phyloP scores from a whole-genome alignment of 2,329 filamentous ascomycete species.

The Colletotrichum neosansevieriae region DNA sequence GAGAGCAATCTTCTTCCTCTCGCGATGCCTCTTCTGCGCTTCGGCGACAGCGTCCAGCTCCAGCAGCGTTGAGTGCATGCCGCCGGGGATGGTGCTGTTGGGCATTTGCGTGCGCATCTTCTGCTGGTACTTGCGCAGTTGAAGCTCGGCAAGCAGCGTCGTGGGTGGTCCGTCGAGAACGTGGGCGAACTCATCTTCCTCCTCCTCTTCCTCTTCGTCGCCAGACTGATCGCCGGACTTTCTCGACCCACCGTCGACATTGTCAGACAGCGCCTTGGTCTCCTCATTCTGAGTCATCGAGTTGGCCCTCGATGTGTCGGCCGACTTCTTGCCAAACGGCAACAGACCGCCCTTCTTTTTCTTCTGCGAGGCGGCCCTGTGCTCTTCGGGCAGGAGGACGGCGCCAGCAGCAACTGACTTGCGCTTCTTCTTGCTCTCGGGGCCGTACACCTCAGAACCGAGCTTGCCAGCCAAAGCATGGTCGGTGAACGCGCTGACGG shows the following conservation, averaged over 20 bases:
- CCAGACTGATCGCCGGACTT: slow-evolving; percentile 44
- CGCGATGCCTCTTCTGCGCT: slow-evolving; percentile 80
- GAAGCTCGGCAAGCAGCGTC: slow-evolving; percentile 91
- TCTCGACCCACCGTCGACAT: slow-evolving; percentile 47
- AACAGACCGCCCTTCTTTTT: slow-evolving; percentile 60
- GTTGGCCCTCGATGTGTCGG: slow-evolving; percentile 34
- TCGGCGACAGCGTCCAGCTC: slow-evolving; percentile 93
- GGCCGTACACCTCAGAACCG: slow-evolving; percentile 80
- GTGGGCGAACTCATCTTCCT: slow-evolving; percentile 32
- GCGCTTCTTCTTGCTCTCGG: slow-evolving; percentile 60
- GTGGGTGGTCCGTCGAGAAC: slow-evolving; percentile 78
- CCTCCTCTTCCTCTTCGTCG: slow-evolving; percentile 55
- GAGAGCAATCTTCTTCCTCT: slow-evolving; percentile 82
- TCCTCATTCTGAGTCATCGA: slow-evolving; percentile 41
- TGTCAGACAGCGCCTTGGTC: slow-evolving; percentile 43
- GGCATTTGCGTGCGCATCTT: slow-evolving; percentile 81
- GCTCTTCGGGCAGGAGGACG: slow-evolving; percentile 41
- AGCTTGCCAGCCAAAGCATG: slow-evolving; percentile 84
- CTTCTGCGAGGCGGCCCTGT: slow-evolving; percentile 49
- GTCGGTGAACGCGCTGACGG: slow-evolving; percentile 91
- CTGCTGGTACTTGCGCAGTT: slow-evolving; percentile 90
- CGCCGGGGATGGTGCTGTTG: slow-evolving; percentile 72
- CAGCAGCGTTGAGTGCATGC: slow-evolving; percentile 91
- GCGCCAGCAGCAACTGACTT: slow-evolving; percentile 50
- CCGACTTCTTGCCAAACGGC: slow-evolving; percentile 58